Base-by-base conservation (phyloP, 257 asterid species). In the Voacanga thouarsii region DNA sequence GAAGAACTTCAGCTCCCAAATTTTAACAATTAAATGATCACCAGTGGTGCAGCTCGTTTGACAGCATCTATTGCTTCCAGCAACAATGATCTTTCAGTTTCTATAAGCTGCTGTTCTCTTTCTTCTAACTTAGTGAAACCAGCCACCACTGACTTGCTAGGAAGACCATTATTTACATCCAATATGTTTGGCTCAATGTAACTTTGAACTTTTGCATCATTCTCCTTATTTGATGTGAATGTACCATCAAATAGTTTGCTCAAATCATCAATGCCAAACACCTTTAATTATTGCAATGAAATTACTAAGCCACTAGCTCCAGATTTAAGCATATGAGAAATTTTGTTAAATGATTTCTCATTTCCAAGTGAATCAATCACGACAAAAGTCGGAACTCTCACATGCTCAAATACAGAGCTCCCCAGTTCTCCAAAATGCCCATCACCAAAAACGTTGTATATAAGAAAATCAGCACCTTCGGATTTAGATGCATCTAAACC, bases 391-490 rank as follows among this genome's bases (percentile, higher is more conserved):
- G 98, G 99, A 79, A 93, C 87, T 80, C 87, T 96, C 65, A 93
- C 88, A 73, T 75, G 49, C 82, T 79, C 86, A 39, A 90, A 84
- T 23, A 86, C 81, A 51, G 93, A 90, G 83, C 84, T 83, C 79
- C 81, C 87, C 81, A 86, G 78, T 79, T 88, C 92, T 80, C 87
- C 94, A 1, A 69, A 85, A 66, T 44, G 15, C 69, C 28, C 64
- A 71, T 82, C 89, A 39, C 80, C 91, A 30, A 74, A 39, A 2
- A 83, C 37, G 26, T 83, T 84, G 76, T 80, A 88, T 75, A 96
- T 86, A 79, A 96, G 90, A 87, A 96, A 96, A 81, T 96, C 99
- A 43, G 99, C 98, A 71, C 98, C 98, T 90, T 96, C 99, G 60
- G 91, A 80, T 74, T 83, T 83, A 18, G 97, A 90, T 56, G 97